Percentiles rank a stretch among this genome's conserved stretches.
phyloP scores from a whole-genome alignment of 805 yeast species.

The Yarrowia deformans region DNA sequence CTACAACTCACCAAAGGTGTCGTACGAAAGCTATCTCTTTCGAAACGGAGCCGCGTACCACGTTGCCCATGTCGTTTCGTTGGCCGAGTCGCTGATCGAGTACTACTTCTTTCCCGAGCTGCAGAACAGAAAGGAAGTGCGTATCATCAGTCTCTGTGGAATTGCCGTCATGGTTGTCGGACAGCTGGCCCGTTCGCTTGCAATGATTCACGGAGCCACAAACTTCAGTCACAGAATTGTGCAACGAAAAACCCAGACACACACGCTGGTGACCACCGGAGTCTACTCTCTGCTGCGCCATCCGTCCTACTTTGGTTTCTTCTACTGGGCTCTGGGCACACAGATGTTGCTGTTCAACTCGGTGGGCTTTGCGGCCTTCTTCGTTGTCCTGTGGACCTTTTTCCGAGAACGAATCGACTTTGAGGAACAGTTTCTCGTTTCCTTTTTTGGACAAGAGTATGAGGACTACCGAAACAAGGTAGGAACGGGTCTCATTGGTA shows the following conservation, averaged over 20 bases:
- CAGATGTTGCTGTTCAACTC: conserved; percentile 77
- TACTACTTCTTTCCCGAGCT: conserved; percentile 52
- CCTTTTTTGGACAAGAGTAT: conserved; percentile 30
- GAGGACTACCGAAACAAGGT: conserved; percentile 10
- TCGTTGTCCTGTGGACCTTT: conserved; percentile 67
- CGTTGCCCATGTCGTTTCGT: conserved; percentile 63
- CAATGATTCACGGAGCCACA: conserved; percentile 87
- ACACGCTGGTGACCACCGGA: conserved; percentile 75
- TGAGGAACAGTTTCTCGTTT: conserved; percentile 71
- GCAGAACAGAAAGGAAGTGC: conserved; percentile 43
- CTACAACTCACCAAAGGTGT: conserved; percentile 70
- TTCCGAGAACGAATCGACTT: conserved; percentile 67
- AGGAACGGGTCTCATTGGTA: conserved; percentile 20
- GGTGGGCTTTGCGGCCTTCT: conserved; percentile 62
- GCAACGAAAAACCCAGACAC: conserved; percentile 59
- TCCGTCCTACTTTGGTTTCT: conserved; percentile 91
- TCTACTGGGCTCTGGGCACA: conserved; percentile 90
- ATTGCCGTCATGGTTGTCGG: conserved; percentile 60
- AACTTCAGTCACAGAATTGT: conserved; percentile 87
- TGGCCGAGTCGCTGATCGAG: conserved; percentile 60
- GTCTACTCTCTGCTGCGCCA: conserved; percentile 74
- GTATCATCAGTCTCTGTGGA: conserved; percentile 56
- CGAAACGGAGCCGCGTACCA: conserved; percentile 68
- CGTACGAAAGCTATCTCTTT: conserved; percentile 71
- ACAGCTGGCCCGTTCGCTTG: conserved; percentile 70